These are phyloP conservation scores for Yamadazyma oceani DNA, from an alignment of 1,139 yeast genomes.

Conservation along the genomic window DNA sequence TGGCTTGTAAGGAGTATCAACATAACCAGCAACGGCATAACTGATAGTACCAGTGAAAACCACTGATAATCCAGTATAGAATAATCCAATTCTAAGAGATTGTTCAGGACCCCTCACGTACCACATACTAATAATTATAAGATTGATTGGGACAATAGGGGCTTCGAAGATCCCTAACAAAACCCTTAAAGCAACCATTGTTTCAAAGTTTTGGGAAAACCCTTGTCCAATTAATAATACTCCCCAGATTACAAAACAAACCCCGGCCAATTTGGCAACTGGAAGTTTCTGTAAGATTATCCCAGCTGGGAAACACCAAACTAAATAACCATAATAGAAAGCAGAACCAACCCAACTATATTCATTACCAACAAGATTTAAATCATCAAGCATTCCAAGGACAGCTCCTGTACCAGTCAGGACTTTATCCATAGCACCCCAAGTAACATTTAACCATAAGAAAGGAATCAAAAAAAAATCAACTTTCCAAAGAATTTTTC, in stretches of 20 bases:
- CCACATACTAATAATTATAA: constrained; percentile 25
- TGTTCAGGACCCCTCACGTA: constrained; percentile 4
- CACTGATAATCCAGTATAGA: constrained; percentile 11
- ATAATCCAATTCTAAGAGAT: constrained; percentile 13
- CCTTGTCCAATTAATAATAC: constrained; percentile 1
- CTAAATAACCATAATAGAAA: constrained; percentile 31
- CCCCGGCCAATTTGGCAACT: constrained; percentile 17
- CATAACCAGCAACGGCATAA: constrained; percentile 4
- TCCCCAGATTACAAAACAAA: constrained; percentile 12
- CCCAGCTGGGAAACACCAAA: constrained; percentile 20
- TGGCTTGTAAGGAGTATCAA: constrained; percentile 20
- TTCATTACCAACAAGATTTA: constrained; percentile 46
- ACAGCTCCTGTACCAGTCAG: constrained; percentile 23
- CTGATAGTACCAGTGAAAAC: constrained; percentile 22
- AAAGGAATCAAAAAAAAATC: constrained; percentile 55
- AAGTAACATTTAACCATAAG: constrained; percentile 36
- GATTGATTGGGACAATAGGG: constrained; percentile 54
- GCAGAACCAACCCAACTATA: constrained; percentile 49
- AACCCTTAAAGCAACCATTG: not conserved
- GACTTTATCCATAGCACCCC: constrained; percentile 18
- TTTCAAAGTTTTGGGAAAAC: not conserved
- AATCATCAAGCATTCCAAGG: constrained; percentile 50
- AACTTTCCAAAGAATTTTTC: constrained; percentile 39
- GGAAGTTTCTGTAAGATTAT: constrained; percentile 18
- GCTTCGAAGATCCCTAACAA: constrained; percentile 41